phyloP scores from a whole-genome alignment of 257 asterid genomes.

The Thymus quinquecostatus region DNA sequence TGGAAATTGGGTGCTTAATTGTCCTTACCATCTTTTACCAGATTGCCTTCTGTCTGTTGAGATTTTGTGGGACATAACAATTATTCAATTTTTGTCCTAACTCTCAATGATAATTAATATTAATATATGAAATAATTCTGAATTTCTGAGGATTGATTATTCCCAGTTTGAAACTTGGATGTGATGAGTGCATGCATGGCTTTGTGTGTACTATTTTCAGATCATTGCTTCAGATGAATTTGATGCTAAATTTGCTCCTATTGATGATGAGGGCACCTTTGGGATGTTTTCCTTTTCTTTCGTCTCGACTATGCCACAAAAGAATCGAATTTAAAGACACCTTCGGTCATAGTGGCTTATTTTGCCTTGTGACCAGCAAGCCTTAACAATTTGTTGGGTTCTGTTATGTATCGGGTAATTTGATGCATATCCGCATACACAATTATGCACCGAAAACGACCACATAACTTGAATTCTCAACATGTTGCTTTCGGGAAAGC shows the following conservation, averaged over 20 bases:
- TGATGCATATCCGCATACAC: too few relatives aligned
- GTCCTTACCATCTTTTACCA: conserved; percentile 62
- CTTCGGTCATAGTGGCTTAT: too few relatives aligned
- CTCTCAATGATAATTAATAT: neutral
- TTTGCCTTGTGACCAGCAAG: too few relatives aligned
- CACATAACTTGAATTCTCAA: too few relatives aligned
- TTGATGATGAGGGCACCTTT: too few relatives aligned
- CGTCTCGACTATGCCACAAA: too few relatives aligned
- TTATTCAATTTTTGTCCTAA: conserved; percentile 49
- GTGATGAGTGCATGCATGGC: neutral
- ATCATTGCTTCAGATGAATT: neutral
- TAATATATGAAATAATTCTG: neutral
- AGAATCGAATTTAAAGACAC: too few relatives aligned
- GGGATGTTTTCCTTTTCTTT: neutral
- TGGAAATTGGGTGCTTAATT: conserved; percentile 36
- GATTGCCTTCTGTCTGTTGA: conserved; percentile 62
- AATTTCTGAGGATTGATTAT: conserved; percentile 25
- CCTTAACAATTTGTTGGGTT: too few relatives aligned
- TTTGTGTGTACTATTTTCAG: conserved; percentile 7
- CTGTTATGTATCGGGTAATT: too few relatives aligned
- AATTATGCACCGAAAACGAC: too few relatives aligned
- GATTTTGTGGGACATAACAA: conserved; percentile 70
- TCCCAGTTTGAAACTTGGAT: conserved; percentile 4
- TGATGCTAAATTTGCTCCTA: neutral
- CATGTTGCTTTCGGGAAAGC: too few relatives aligned